phyloP scores from a whole-genome alignment of 768 basidiomycete species.

The Strobilomyces dryophilus region DNA sequence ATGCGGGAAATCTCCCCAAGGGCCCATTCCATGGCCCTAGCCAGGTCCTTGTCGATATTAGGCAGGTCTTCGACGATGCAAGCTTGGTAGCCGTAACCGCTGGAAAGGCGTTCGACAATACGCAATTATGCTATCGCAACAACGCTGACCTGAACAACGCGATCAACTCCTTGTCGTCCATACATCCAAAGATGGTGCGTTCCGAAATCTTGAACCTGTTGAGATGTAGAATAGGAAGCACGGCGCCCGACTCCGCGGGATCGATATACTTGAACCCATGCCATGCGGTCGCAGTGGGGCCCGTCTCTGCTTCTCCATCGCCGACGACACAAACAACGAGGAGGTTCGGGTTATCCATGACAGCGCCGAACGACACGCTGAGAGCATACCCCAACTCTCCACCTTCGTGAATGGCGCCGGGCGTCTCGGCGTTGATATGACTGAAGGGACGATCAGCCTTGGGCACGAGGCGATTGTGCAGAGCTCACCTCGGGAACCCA shows the following conservation, averaged over 20 bases:
- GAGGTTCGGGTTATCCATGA: conserved; percentile 89
- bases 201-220: conserved; percentile 92
- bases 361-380: conserved; percentile 79
- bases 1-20: conserved; percentile 68
- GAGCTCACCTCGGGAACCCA: conserved; percentile 69
- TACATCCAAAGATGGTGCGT: conserved; percentile 83
- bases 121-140: background rate
- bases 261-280: conserved; percentile 89
- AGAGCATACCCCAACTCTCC: conserved; percentile 89
- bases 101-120: conserved; percentile 19
- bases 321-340: conserved; percentile 81
- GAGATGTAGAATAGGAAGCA: conserved; percentile 85
- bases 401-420: conserved; percentile 89
- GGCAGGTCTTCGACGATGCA: conserved; percentile 69
- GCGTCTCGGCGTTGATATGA: conserved; percentile 80
- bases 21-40: conserved; percentile 81
- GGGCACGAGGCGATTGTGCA: background rate
- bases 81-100: conserved; percentile 86
- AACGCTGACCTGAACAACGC: conserved; percentile 60
- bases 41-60: conserved; percentile 74
- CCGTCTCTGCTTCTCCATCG: conserved; percentile 83
- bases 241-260: conserved; percentile 84
- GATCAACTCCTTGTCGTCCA: conserved; percentile 83
- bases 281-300: conserved; percentile 78
- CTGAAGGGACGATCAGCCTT: conserved; percentile 28